Evolutionary conservation across 345 rosid genomes (phyloP).

Genomic region (Litchi chinensis): DNA sequence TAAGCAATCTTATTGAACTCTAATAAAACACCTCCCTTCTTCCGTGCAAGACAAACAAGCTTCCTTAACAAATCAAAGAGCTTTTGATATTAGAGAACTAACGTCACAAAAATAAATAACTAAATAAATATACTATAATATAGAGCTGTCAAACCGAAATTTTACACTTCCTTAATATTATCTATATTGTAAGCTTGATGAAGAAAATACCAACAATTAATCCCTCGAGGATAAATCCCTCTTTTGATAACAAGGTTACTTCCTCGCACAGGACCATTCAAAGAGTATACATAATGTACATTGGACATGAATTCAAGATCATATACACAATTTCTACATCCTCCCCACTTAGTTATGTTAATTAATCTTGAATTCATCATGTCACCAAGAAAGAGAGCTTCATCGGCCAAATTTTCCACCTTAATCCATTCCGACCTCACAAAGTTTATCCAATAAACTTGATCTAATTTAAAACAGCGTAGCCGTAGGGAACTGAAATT

Average conservation of each 20-base stretch:
- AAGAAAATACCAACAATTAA: slow-evolving; percentile 6
- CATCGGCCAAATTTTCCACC: slow-evolving; percentile 1
- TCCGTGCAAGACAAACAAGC: too few species aligned
- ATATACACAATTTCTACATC: background rate
- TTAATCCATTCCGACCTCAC: background rate
- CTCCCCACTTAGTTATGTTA: slow-evolving; percentile 3
- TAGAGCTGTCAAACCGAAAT: too few species aligned
- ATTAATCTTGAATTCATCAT: background rate
- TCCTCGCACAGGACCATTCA: background rate
- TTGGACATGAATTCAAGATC: background rate
- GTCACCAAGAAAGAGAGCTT: background rate
- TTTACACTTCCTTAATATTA: background rate
- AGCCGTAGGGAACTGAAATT: background rate
- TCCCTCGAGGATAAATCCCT: background rate
- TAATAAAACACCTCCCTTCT: too few species aligned
- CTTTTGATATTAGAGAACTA: too few species aligned
- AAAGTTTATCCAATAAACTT: slow-evolving; percentile 8
- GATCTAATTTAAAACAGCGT: background rate
- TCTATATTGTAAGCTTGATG: background rate
- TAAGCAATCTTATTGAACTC: too few species aligned
- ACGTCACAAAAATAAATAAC: too few species aligned
- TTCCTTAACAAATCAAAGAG: too few species aligned
- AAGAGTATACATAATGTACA: background rate
- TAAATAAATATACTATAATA: too few species aligned
- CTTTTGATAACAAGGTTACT: background rate